phyloP scores from a whole-genome alignment of 2,329 filamentous ascomycete genomes.

The Aspergillus sp. region DNA sequence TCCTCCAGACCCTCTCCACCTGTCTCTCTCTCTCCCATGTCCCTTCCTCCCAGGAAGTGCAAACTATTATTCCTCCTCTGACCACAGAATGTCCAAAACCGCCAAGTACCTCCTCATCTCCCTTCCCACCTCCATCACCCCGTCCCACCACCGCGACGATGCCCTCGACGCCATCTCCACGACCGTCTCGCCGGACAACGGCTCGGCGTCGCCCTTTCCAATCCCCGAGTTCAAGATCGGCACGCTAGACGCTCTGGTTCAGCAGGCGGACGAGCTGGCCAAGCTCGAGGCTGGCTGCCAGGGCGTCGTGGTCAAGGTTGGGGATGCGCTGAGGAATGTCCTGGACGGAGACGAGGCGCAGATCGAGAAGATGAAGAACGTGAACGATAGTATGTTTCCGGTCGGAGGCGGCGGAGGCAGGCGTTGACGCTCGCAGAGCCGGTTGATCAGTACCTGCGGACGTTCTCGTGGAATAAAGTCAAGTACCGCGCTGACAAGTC shows the following conservation, averaged over 20 bases:
- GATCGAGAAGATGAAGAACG: slow-evolving; percentile 76
- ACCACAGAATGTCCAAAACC: slow-evolving; percentile 34
- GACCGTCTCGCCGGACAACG: slow-evolving; percentile 65
- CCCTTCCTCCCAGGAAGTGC: slow-evolving; percentile 17
- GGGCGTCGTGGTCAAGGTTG: slow-evolving; percentile 76
- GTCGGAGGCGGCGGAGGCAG: slow-evolving; percentile 2
- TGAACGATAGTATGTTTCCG: slow-evolving; percentile 71
- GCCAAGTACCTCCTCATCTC: slow-evolving; percentile 78
- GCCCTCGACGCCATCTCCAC: slow-evolving; percentile 66
- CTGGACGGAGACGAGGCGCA: slow-evolving; percentile 78
- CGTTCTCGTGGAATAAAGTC: slow-evolving; percentile 94
- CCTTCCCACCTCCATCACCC: slow-evolving; percentile 76
- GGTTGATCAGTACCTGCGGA: slow-evolving; percentile 84
- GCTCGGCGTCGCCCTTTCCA: slow-evolving; percentile 63
- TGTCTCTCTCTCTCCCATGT: slow-evolving; percentile 8
- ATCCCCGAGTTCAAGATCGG: slow-evolving; percentile 97
- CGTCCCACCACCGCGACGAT: slow-evolving; percentile 69
- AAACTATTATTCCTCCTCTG: slow-evolving; percentile 6
- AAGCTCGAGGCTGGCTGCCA: slow-evolving; percentile 78
- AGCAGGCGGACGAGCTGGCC: slow-evolving; percentile 87
- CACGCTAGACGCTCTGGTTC: slow-evolving; percentile 85
- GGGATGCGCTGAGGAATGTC: slow-evolving; percentile 71
- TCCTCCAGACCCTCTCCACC: slow-evolving; percentile 1
- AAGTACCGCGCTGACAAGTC: slow-evolving; percentile 92
- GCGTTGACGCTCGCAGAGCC: slow-evolving; percentile 56